These are phyloP conservation scores for Coniochaeta ligniaria DNA, from an alignment of 2,329 filamentous ascomycete species.

Conservation along the genomic window DNA sequence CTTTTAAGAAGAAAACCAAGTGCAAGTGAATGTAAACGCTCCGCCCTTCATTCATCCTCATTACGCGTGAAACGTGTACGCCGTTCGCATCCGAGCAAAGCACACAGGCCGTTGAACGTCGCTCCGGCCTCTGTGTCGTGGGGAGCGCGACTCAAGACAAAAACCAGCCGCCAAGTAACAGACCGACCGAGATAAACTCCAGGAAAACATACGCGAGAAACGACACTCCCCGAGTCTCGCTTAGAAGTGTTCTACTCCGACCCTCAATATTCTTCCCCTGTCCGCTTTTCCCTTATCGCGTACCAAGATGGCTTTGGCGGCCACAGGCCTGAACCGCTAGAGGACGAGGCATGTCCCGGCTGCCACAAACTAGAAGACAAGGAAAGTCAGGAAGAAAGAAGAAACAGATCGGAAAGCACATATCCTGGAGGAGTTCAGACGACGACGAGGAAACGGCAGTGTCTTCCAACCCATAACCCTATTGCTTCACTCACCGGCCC, in stretches of 20 bases:
- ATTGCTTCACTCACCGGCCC: not conserved
- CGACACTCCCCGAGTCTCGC: not conserved
- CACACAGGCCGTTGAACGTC: not conserved
- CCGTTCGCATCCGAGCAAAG: not conserved
- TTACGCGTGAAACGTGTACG: not conserved
- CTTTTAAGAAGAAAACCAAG: no score
- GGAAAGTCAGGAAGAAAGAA: not conserved
- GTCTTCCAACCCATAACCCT: not conserved
- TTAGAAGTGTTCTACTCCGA: not conserved
- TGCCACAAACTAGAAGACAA: not conserved
- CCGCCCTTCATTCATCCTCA: not conserved
- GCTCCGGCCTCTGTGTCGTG: not conserved
- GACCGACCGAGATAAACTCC: not conserved
- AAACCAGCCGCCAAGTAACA: not conserved
- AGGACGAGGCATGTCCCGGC: not conserved
- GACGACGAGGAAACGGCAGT: not conserved
- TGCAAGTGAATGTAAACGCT: not conserved
- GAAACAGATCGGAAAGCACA: not conserved
- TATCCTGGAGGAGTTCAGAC: not conserved
- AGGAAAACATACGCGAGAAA: not conserved
- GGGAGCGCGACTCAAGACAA: not conserved
- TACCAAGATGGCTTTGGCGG: not conserved
- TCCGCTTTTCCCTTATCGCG: not conserved
- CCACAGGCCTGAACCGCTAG: not conserved
- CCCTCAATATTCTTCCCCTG: not conserved